Evolutionary conservation across 78 protist species (phyloP).

Genomic region (Dictyostelium intermedium): DNA sequence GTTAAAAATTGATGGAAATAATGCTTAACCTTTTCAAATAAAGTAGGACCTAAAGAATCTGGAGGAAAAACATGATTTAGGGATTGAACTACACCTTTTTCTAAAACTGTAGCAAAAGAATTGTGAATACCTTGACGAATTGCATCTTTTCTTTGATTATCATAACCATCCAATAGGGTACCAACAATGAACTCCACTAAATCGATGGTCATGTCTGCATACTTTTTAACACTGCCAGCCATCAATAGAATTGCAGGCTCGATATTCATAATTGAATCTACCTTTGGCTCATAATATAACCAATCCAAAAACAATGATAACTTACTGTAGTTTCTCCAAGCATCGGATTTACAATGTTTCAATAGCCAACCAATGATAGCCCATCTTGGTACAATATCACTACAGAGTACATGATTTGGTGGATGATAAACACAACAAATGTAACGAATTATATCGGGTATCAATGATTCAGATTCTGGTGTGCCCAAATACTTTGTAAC

Average conservation of each 20-base stretch:
- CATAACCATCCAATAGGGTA: slow-evolving; percentile 45
- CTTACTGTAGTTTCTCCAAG: slow-evolving; percentile 65
- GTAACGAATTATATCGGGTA: slow-evolving; percentile 84
- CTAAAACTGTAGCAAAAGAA: slow-evolving; percentile 21
- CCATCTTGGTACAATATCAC: slow-evolving; percentile 86
- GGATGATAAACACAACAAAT: slow-evolving; percentile 86
- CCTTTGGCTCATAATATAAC: slow-evolving; percentile 57
- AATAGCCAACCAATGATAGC: slow-evolving; percentile 88
- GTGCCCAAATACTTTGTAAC: slow-evolving; percentile 17
- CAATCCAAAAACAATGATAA: slow-evolving; percentile 81
- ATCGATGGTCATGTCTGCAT: slow-evolving; percentile 75
- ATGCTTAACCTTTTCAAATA: slow-evolving; percentile 51
- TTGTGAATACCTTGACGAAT: slow-evolving; percentile 50
- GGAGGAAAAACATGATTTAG: slow-evolving; percentile 23
- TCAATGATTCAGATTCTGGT: slow-evolving; percentile 61
- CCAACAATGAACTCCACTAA: slow-evolving; percentile 69
- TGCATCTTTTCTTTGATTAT: slow-evolving; percentile 27
- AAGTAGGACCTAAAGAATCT: slow-evolving; percentile 16
- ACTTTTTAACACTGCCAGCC: slow-evolving; percentile 81
- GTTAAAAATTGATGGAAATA: slow-evolving; percentile 20
- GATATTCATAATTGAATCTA: slow-evolving; percentile 85
- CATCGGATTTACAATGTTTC: slow-evolving; percentile 18
- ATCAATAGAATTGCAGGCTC: slow-evolving; percentile 86
- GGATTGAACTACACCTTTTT: slow-evolving; percentile 71
- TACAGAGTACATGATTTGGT: slow-evolving; percentile 61